Evolutionary conservation across 371 early-diverging fungal species (phyloP), one percentile per base, ranked within the genome.

Genomic region (Choanephora cucurbitarum): DNA sequence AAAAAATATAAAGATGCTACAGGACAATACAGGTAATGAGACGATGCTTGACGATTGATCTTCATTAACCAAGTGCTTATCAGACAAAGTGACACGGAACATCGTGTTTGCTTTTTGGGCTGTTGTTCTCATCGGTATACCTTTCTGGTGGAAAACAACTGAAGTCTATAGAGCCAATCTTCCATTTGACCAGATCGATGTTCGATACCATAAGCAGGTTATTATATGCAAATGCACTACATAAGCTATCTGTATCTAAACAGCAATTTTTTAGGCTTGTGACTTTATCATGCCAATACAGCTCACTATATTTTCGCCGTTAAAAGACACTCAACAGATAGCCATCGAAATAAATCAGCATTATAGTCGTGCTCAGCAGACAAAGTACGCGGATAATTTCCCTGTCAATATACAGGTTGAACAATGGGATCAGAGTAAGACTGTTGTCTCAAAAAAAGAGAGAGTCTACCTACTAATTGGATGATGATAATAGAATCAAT

Each of bases 61-160:
- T n/a, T n/a, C n/a, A n/a, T n/a, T n/a, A n/a, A n/a, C n/a, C n/a
- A n/a, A n/a, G n/a, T n/a, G 40, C 24, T 31, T 2, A 18, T 18
- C 13, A 62, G 62, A 22, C 14, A 57, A 45, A 42, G 53, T 55
- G 33, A 76, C 74, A 37, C 77, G 77, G 22, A 57, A 69, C 24
- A 74, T 87, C 44, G 58, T 87, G 24, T 57, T 75, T 22, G 75
- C 84, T 5, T 79, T 87, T 49, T 87, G 84, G 84, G 55, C 56
- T 22, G 73, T 93, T 1, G 73, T 92, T 13, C 67, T 91, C 14
- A 34, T 93, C 18, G 93, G 88, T 0, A 47, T 94, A 13, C 97
- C 97, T 0, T 80, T 95, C 37, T 95, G 97, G 96, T 94, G 91
- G 91, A 83, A 87, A 43, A 92, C 94, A 1, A 95, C 96, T 0